A percentile compares a stretch with the other conserved stretches of the same genome.
Conservation (phyloP, 345 rosid genomes). For the Arabis alpina region DNA sequence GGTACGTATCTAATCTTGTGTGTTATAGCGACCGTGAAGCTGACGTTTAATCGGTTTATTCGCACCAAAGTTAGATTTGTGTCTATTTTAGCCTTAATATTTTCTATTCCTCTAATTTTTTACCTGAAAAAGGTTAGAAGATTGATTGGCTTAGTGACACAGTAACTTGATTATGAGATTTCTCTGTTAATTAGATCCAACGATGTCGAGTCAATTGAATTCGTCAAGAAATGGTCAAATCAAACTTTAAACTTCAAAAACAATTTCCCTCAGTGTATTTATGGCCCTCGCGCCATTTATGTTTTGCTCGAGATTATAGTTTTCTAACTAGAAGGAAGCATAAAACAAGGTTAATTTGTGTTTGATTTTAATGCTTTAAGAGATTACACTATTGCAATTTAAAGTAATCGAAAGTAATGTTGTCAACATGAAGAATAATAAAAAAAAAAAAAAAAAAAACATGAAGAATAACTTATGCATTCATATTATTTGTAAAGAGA, state of each 20-base stretch:
- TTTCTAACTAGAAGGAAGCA: too few species aligned
- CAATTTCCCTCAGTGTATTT: too few species aligned
- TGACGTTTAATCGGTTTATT: conserved; percentile 35
- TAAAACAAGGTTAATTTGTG: too few species aligned
- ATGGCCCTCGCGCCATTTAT: neutral
- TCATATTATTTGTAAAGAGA: neutral
- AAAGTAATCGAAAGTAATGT: too few species aligned
- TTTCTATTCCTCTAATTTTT: conserved; percentile 7
- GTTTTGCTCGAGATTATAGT: neutral
- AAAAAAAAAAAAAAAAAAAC: too few species aligned
- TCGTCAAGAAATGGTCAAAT: conserved; percentile 16
- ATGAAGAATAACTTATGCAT: neutral
- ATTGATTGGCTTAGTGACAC: conserved; percentile 5
- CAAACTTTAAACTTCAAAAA: neutral
- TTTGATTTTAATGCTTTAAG: too few species aligned
- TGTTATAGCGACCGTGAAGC: conserved; percentile 13
- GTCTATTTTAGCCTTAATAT: conserved; percentile 7
- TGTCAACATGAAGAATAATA: neutral
- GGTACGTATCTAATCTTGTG: conserved; percentile 33
- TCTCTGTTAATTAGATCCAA: conserved; percentile 1
- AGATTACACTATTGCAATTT: too few species aligned
- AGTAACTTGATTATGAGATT: conserved; percentile 19
- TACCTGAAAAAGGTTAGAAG: conserved; percentile 18
- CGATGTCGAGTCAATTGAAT: conserved; percentile 15
- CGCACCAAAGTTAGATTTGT: conserved; percentile 27